Evolutionary conservation across 805 yeast species (phyloP).

Genomic region (Saccharomycopsis lassenensis): DNA sequence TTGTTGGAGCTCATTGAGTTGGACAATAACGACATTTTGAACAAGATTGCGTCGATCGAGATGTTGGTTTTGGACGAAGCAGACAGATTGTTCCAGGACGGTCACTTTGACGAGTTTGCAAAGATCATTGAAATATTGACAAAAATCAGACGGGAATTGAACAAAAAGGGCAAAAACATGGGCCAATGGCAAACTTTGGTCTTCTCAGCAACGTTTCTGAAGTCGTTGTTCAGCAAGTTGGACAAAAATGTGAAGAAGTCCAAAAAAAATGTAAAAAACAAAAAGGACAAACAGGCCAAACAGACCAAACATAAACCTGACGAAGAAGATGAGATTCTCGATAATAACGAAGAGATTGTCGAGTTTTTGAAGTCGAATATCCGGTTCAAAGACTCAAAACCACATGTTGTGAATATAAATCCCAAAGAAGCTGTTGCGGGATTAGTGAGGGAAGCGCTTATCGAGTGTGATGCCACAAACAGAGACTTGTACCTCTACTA

Average conservation of each 20-base stretch:
- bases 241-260: slow-evolving; percentile 27
- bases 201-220: slow-evolving; percentile 90
- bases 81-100: slow-evolving; percentile 87
- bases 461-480: slow-evolving; percentile 76
- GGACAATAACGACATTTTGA: slow-evolving; percentile 32
- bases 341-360: slow-evolving; percentile 50
- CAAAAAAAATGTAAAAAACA: slow-evolving; percentile 20
- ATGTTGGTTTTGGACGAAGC: slow-evolving; percentile 84
- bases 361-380: slow-evolving; percentile 57
- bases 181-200: slow-evolving; percentile 70
- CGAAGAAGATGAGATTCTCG: slow-evolving; percentile 26
- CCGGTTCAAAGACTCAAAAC: slow-evolving; percentile 55
- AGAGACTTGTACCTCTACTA: slow-evolving; percentile 87
- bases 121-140: slow-evolving; percentile 59
- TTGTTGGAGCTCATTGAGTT: slow-evolving; percentile 71
- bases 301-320: slow-evolving; percentile 19
- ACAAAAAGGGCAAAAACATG: slow-evolving; percentile 37
- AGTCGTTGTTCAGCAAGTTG: slow-evolving; percentile 70
- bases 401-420: slow-evolving; percentile 71
- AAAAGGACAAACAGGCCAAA: slow-evolving; percentile 16
- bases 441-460: slow-evolving; percentile 69
- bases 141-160: slow-evolving; percentile 35
- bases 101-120: slow-evolving; percentile 90
- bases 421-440: slow-evolving; percentile 74
- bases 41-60: slow-evolving; percentile 33